A percentile compares a stretch with the other conserved stretches of the same genome.
phyloP scores from a whole-genome alignment of 257 asterid species.

The Paraleonurus japonicus region DNA sequence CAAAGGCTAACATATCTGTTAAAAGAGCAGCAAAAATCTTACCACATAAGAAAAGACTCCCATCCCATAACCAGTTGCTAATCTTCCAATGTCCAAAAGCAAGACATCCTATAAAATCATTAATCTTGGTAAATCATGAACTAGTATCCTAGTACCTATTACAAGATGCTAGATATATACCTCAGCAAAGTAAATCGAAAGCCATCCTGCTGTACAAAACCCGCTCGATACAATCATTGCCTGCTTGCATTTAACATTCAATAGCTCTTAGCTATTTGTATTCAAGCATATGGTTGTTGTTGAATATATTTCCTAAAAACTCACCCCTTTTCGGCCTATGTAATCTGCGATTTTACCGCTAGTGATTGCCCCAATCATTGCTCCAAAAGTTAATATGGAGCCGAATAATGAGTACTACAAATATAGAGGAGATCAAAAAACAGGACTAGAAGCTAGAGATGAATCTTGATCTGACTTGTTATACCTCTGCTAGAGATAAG shows the following conservation, averaged over 20 bases:
- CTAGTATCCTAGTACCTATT: background rate
- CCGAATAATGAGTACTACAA: conserved; percentile 92
- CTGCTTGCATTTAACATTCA: conserved; percentile 43
- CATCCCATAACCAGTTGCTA: conserved; percentile 95
- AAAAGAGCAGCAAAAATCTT: conserved; percentile 7
- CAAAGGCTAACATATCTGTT: background rate
- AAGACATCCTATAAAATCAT: conserved; percentile 43
- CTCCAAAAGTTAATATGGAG: conserved; percentile 87
- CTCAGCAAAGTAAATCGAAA: conserved; percentile 83
- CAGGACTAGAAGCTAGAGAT: background rate
- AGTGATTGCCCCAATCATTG: conserved; percentile 95
- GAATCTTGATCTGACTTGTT: background rate
- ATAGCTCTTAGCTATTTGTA: background rate
- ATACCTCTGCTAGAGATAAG: conserved; percentile 80
- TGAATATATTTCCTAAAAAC: conserved; percentile 3
- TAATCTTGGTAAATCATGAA: conserved; percentile 19
- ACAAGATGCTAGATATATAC: conserved; percentile 28
- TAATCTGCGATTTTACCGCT: conserved; percentile 84
- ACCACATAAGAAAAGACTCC: conserved; percentile 94
- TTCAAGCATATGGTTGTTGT: background rate
- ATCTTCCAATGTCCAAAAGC: conserved; percentile 76
- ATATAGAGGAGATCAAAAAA: background rate
- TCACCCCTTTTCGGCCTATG: conserved; percentile 90
- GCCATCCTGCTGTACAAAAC: conserved; percentile 83
- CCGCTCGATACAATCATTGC: conserved; percentile 84